Base-by-base conservation (phyloP, 2,329 filamentous ascomycete genomes). In the Ceratocystis lukuohia region DNA sequence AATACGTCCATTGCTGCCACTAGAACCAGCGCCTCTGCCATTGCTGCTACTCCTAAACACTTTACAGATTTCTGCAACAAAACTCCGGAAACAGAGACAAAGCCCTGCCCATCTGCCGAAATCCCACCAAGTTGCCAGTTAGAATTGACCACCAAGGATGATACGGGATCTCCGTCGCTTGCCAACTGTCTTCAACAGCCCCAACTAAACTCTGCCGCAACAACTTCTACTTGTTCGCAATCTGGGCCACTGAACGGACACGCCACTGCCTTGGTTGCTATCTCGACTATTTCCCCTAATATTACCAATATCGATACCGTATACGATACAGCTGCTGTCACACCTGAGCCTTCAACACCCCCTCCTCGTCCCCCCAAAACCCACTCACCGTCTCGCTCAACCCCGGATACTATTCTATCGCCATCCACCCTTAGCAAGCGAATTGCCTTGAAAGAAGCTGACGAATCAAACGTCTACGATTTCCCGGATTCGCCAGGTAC, bases 401-500 rank as follows among this genome's bases (percentile, higher is more conserved):
- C 41, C 7, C 8, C 44, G 15, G 20, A 46, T 2, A 48, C 37
- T 30, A 30, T 33, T 12, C 20, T 67, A n/a, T 64, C 66, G 8
- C 66, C 62, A n/a, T 48, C 28, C 5, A 59, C 62, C 5, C 10
- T 57, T 8, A 45, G 20, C 20, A 62, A 64, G 33, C 59, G n/a
- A 22, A 22, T n/a, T 15, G 50, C 37, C 15, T 33, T 62, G 15
- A 25, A 61, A 22, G 30, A 48, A 25, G 62, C 44, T 7, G 22
- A 67, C 44, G 50, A 62, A 33, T 28, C 48, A 7, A 64, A 44
- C 46, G 41, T 68, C 37, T 68, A 65, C 59, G 66, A 68, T 6
- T 30, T 68, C 2, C 66, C 66, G 7, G 64, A 68, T 22, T 68
- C 66, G 17, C 66, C 66, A n/a, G 46, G 45, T 5, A 46, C 59